phyloP scores from a whole-genome alignment of 306 rosid genomes.

The Mimosa pudica region DNA sequence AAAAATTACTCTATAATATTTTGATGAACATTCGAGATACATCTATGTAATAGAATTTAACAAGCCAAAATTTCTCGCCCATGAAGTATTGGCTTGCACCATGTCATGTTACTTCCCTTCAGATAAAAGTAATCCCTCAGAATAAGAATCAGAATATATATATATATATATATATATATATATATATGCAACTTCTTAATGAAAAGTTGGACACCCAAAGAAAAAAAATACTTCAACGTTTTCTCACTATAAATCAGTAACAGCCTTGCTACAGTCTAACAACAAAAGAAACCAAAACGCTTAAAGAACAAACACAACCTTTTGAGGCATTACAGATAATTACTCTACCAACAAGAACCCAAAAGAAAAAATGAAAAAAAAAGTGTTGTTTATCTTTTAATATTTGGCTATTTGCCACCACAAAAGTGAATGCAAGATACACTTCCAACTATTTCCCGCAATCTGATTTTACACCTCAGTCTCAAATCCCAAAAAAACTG shows the following conservation, averaged over 20 bases:
- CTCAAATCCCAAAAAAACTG: slow-evolving; percentile 59
- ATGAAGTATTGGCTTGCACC: not conserved
- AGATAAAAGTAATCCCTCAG: not conserved
- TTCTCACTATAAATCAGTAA: not conserved
- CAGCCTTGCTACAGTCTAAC: slow-evolving; percentile 64
- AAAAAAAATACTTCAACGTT: not conserved
- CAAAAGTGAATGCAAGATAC: slow-evolving; percentile 86
- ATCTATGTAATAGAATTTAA: not conserved
- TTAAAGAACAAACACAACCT: slow-evolving; percentile 56
- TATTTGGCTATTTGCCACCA: slow-evolving; percentile 62
- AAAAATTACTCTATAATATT: not conserved
- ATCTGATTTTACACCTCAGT: slow-evolving; percentile 99
- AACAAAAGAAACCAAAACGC: slow-evolving; percentile 55
- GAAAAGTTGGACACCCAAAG: not conserved
- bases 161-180: too few species aligned
- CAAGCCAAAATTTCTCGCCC: not conserved
- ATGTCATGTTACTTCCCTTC: not conserved
- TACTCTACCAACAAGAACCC: slow-evolving; percentile 47
- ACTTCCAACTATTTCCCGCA: slow-evolving; percentile 90
- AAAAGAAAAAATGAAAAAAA: not conserved
- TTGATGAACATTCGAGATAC: not conserved
- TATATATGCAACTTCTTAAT: not conserved
- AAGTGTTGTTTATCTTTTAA: slow-evolving; percentile 46
- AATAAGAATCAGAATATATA: not conserved
- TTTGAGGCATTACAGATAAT: slow-evolving; percentile 59